These are phyloP conservation scores for Murraya koenigii DNA, from an alignment of 345 rosid genomes.

Conservation along the genomic window DNA sequence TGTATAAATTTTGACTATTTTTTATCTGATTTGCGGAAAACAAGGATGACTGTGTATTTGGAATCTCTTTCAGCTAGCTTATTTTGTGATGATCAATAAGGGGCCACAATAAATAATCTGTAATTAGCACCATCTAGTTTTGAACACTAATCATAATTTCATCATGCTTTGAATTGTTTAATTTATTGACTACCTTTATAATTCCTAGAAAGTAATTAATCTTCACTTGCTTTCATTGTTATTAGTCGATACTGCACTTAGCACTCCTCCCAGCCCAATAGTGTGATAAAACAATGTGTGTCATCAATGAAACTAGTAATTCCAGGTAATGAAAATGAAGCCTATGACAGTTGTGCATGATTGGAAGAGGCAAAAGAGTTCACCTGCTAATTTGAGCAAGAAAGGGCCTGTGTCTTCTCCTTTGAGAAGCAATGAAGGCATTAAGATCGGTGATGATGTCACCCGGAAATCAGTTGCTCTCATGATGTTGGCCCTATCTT, in stretches of 20 bases:
- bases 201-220: neutral
- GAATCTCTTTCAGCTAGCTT: neutral
- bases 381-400: slow-evolving; percentile 18
- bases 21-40: slow-evolving; percentile 5
- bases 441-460: slow-evolving; percentile 17
- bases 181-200: neutral
- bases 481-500: neutral
- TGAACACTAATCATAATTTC: neutral
- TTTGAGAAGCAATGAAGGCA: slow-evolving; percentile 25
- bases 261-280: neutral
- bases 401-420: slow-evolving; percentile 20
- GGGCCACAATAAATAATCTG: neutral
- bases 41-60: neutral
- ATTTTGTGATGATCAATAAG: neutral
- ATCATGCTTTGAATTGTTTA: neutral
- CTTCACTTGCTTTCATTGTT: neutral
- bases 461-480: slow-evolving; percentile 31
- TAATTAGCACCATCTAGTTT: neutral
- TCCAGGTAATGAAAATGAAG: slow-evolving; percentile 28
- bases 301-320: slow-evolving; percentile 29
- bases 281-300: neutral
- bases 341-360: slow-evolving; percentile 26
- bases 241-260: neutral
- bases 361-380: slow-evolving; percentile 27
- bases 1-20: too few relatives aligned